A percentile compares a stretch with the other conserved stretches of the same genome.
These are phyloP conservation scores for Suhomyces kunorum DNA, from an alignment of 1,139 yeast genomes.

Conservation along the genomic window DNA sequence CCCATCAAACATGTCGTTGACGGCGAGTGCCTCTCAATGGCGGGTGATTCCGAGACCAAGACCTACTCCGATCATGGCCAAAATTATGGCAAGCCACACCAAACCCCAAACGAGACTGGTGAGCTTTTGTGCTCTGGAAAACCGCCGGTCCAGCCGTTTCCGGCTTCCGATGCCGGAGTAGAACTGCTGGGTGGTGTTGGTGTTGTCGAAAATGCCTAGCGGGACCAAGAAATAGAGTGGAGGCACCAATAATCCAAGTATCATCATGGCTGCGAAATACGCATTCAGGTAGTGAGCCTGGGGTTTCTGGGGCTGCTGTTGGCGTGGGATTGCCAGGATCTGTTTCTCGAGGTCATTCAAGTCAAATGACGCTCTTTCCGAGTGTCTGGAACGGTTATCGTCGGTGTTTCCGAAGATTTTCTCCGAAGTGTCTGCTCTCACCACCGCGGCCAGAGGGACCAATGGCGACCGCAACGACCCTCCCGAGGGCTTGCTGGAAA, in stretches of 20 bases:
- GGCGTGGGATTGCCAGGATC: constrained; percentile 8
- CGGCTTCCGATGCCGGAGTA: constrained; percentile 22
- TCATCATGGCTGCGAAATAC: constrained; percentile 22
- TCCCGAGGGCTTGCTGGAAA: constrained; percentile 11
- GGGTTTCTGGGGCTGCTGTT: not conserved
- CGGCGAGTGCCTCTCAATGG: not conserved
- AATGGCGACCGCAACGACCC: constrained; percentile 9
- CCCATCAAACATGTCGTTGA: not conserved
- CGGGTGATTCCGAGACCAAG: constrained; percentile 31
- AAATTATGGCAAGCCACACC: constrained; percentile 34
- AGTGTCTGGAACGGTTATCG: not conserved
- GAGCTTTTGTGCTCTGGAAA: constrained; percentile 36
- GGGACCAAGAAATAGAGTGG: constrained; percentile 37
- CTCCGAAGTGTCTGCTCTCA: constrained; percentile 1
- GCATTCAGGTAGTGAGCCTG: constrained; percentile 6
- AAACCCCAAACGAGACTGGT: constrained; percentile 35
- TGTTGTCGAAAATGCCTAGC: constrained; percentile 37
- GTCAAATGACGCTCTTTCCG: constrained; percentile 9
- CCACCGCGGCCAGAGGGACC: constrained; percentile 9
- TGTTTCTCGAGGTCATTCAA: constrained; percentile 14
- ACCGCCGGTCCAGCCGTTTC: constrained; percentile 23
- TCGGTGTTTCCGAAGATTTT: constrained; percentile 5
- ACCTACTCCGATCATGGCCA: constrained; percentile 47
- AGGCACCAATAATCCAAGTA: constrained; percentile 35
- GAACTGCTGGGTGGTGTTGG: constrained; percentile 19